Conservation (phyloP, 257 asterid species). For the Solanum bukasovii region DNA sequence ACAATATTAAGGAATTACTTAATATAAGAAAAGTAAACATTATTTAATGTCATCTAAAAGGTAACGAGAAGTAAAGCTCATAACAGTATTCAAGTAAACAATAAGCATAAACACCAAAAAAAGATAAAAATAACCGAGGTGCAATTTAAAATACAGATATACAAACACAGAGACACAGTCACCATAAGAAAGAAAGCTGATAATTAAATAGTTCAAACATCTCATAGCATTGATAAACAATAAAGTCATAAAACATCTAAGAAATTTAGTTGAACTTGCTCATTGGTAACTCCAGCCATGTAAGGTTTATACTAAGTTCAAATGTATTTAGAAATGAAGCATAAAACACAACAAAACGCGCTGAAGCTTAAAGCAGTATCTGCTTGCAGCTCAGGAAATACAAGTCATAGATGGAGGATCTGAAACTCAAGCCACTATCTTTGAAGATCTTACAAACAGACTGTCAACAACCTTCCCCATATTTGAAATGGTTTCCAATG, state of each 20-base stretch:
- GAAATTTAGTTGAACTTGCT: neutral
- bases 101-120: neutral
- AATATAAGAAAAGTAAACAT: neutral
- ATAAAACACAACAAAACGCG: neutral
- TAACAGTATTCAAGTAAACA: neutral
- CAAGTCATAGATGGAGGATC: neutral
- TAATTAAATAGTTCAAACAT: neutral
- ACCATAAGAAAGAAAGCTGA: neutral
- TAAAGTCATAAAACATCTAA: neutral
- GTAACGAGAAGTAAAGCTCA: neutral
- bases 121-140: neutral
- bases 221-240: neutral
- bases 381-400: neutral
- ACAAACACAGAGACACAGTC: neutral
- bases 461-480: constrained; percentile 45
- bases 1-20: too few relatives aligned
- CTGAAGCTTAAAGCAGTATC: neutral
- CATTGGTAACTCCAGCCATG: neutral
- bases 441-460: constrained; percentile 25
- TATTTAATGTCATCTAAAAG: neutral
- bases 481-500: constrained; percentile 29
- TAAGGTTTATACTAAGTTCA: neutral
- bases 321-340: neutral
- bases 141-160: neutral
- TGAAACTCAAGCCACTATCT: constrained; percentile 19